Evolutionary conservation across 208 protist species (phyloP), one percentile per base, ranked within the genome.

Genomic region (Strigomonas oncopelti): DNA sequence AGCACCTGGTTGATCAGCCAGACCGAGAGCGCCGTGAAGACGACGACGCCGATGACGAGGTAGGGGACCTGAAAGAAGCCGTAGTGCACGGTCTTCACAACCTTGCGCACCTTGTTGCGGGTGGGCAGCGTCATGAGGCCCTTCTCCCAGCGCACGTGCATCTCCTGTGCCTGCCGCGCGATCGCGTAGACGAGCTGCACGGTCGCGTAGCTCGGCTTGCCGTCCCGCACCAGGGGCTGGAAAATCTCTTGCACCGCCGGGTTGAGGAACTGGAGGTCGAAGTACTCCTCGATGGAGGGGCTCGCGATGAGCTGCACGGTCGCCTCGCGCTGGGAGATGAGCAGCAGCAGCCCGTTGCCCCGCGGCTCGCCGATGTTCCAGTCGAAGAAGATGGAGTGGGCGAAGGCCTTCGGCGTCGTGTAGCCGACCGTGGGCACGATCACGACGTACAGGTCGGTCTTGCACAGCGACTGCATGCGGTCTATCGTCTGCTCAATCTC

Each of bases 151-250:
- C 67, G 45, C 0, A 57, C 69, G 38, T 83, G 82, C 85, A 92
- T 90, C 67, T 94, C 89, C 58, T 89, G 82, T 28, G 84, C 83
- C 64, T 94, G 89, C 11, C 89, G 84, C 11, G 86, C 89, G 34
- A 94, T 88, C 14, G 89, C 86, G 72, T 94, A 92, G 27, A 94
- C 84, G n/a, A 92, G 77, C 74, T 94, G 89, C 57, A 94, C 74
- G 22, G 79, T 85, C 0, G 86, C 86, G 67, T 92, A 91, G 66
- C 86, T 92, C 25, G 89, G 71, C 62, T 81, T 80, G 2, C 89
- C 89, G 22, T 89, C 85, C 0, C 78, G 74, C 29, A 94, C 79
- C n/a, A 94, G 84, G 20, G 86, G 89, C 67, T 90, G 85, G 34
- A 94, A 91, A 22, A 94, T 82, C 46, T 92, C 84, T 48, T 64